Evolutionary conservation across 768 basidiomycete species (phyloP), one percentile per base, ranked within the genome.

Genomic region (Psilocybe sp.): DNA sequence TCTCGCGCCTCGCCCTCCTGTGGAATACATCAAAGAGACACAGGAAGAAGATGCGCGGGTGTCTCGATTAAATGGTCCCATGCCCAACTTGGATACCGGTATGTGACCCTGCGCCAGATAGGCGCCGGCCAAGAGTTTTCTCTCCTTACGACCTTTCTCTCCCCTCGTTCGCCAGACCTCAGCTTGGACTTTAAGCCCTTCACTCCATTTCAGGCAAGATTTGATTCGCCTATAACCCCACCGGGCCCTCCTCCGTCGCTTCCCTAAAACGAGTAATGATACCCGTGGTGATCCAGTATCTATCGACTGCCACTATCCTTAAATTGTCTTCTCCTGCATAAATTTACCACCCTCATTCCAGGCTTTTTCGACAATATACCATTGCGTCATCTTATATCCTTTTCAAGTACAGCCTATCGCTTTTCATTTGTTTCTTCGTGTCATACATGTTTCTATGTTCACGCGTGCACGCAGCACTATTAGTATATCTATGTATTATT

Each of bases 21-120:
- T 64, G 5, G 84, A 87, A 47, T 92, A 92, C 62, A 89, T 92
- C 52, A 80, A 85, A 54, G 86, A 92, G 69, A 92, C 89, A 14
- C 84, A 80, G 52, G 84, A 85, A 56, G 88, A 85, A 56, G 87
- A 92, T 56, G 69, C 77, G 13, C 77, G 85, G 13, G 72, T 82
- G 10, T 76, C 77, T 32, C 65, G 67, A 40, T 60, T 65, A 46
- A 72, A 68, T 46, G 69, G 61, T 35, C 64, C 54, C 16, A 58
- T 55, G 28, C 66, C 62, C 41, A 57, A 40, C 47, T 56, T 64
- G 42, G 57, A 65, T 43, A 56, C 47, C 39, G 49, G 49, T n/a
- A 37, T 14, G 15, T 18, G 14, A n/a, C 18, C n/a, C 37, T n/a
- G n/a, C 18, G 14, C 18, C 5, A 19, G n/a, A 52, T 44, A 12